Percentiles rank a stretch among this genome's conserved stretches.
Evolutionary conservation across 2,329 filamentous ascomycete genomes (phyloP).

Genomic region (Hypoxylon rubiginosum): DNA sequence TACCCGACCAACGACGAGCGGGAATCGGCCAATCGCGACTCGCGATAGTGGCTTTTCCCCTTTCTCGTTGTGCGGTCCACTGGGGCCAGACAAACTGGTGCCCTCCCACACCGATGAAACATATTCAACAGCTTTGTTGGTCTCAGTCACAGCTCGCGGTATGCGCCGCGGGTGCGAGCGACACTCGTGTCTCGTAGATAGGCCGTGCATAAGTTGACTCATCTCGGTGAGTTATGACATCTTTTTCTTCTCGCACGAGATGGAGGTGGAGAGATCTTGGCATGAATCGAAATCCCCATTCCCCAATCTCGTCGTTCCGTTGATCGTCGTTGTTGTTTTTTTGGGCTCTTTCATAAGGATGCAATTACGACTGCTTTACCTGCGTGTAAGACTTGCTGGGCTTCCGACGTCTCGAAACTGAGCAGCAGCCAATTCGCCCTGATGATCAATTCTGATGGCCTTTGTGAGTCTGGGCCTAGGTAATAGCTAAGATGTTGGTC

Average conservation of each 20-base stretch:
- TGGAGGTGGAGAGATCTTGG: conserved; percentile 17
- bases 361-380: conserved; percentile 78
- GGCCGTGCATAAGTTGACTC: conserved; percentile 15
- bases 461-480: conserved; percentile 29
- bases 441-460: conserved; percentile 74
- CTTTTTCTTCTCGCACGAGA: conserved; percentile 11
- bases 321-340: not conserved
- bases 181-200: conserved; percentile 21
- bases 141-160: conserved; percentile 20
- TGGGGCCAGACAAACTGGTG: conserved; percentile 19
- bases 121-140: conserved; percentile 43
- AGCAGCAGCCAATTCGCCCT: conserved; percentile 73
- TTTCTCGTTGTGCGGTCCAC: conserved; percentile 33
- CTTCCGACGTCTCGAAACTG: conserved; percentile 73
- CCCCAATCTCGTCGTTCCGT: not conserved
- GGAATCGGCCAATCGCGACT: conserved; percentile 35
- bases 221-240: conserved; percentile 10
- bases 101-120: conserved; percentile 24
- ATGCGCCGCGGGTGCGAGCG: conserved; percentile 15
- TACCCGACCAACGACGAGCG: conserved; percentile 14
- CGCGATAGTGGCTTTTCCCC: conserved; percentile 32
- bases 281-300: not conserved
- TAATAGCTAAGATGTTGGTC: not conserved
- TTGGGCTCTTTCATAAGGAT: conserved; percentile 53
- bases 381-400: conserved; percentile 69